phyloP scores from a whole-genome alignment of 768 basidiomycete genomes.

The Rubroboletus satanas region DNA sequence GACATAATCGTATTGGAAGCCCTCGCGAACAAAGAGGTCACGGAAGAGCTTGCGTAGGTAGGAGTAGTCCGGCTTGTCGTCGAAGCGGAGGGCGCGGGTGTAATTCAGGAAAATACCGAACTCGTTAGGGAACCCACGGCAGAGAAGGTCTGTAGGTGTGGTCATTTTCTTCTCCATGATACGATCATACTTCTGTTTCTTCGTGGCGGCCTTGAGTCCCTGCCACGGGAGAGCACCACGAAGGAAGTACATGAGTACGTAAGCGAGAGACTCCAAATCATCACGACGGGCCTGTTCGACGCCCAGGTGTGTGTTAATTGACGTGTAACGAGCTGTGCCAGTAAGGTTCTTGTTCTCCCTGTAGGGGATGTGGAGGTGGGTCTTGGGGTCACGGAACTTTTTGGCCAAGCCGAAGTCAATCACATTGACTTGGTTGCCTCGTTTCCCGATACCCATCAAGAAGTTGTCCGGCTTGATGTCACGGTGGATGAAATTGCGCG shows the following conservation, averaged over 20 bases:
- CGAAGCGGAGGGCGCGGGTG: slow-evolving; percentile 97
- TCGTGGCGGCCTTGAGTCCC: slow-evolving; percentile 98
- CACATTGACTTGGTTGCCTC: slow-evolving; percentile 99
- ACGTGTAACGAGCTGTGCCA: slow-evolving; percentile 97
- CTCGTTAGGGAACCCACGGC: slow-evolving; percentile 99
- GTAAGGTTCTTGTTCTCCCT: slow-evolving; percentile 99
- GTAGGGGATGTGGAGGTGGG: slow-evolving; percentile 98
- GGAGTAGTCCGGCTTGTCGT: slow-evolving; percentile 99
- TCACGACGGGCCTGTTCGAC: slow-evolving; percentile 98
- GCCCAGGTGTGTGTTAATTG: slow-evolving; percentile 98
- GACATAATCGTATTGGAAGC: slow-evolving; percentile 99
- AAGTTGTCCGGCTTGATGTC: slow-evolving; percentile 99
- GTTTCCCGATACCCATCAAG: slow-evolving; percentile 99
- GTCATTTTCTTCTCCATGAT: slow-evolving; percentile 99
- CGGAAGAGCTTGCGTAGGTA: slow-evolving; percentile 99
- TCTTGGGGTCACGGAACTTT: slow-evolving; percentile 99
- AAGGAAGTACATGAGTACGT: slow-evolving; percentile 99
- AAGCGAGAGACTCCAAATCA: slow-evolving; percentile 96
- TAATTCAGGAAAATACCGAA: slow-evolving; percentile 99
- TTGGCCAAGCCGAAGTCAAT: slow-evolving; percentile 98
- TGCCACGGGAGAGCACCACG: slow-evolving; percentile 98
- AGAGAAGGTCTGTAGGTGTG: slow-evolving; percentile 91
- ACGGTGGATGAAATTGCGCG: slow-evolving; percentile 95
- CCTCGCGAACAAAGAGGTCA: slow-evolving; percentile 94
- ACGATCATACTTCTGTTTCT: slow-evolving; percentile 99